Base-by-base conservation (phyloP, 345 rosid species). In the Garcia nutans region DNA sequence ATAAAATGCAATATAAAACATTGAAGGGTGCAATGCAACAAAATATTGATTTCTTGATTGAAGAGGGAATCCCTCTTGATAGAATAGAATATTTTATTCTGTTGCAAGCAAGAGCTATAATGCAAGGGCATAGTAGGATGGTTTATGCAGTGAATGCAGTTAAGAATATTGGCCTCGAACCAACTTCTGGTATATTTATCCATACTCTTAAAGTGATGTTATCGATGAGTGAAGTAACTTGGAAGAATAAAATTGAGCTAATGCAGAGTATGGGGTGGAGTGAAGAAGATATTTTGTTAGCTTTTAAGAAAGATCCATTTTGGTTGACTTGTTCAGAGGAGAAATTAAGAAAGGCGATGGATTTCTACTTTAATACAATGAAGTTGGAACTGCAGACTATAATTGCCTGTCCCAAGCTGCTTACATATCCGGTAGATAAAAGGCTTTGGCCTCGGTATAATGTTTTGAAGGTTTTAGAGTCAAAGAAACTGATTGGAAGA, bases 251-350 rank as follows among this genome's bases (percentile, higher is more conserved):
- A 71, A 68, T 81, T 8, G 78, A 75, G 33, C 6, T 78, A 17
- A n/a, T 80, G 24, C 62, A 81, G 80, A 80, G 84, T 61, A 12
- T 77, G 42, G 86, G 86, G 1, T 84, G 80, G 78, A 77, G 63
- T 19, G 66, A 78, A 26, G 80, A 81, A 56, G 80, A 84, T 2
- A 77, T 78, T 45, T 31, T 74, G 68, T 24, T 26, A 11, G 60
- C 62, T 41, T 84, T 84, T 61, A 65, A 54, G 62, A 31, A 64
- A 22, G 0, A 31, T 8, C 82, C 84, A 0, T 15, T 10, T 24
- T 7, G 10, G 22, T 77, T 74, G 28, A 28, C 67, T 68, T 12
- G 20, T 45, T 73, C 84, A 4, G 79, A 75, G 74, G 72, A 71
- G 54, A 83, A 78, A 63, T 5, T 80, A 0, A 65, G 58, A 71